Evolutionary conservation across 352 stramenopile genomes (phyloP).

Genomic region (Phytopythium vexans): DNA sequence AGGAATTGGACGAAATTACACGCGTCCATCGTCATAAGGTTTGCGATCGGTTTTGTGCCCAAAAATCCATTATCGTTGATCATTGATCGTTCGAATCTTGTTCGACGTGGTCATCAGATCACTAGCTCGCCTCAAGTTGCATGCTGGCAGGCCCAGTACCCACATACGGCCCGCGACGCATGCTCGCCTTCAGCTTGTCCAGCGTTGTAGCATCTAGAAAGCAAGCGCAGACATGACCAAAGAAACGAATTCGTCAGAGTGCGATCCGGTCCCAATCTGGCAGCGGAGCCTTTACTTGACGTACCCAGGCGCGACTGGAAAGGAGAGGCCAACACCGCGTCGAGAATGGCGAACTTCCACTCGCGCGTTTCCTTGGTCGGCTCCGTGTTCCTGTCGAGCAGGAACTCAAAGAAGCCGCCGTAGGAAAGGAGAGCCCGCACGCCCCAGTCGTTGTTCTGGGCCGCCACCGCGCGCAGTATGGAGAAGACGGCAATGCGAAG

Average conservation of each 20-base stretch:
- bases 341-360: conserved; percentile 88
- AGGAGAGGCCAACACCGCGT: conserved; percentile 66
- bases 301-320: conserved; percentile 58
- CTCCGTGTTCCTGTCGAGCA: conserved; percentile 78
- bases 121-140: conserved; percentile 61
- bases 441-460: conserved; percentile 79
- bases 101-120: too few relatives aligned
- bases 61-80: too few relatives aligned
- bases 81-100: too few relatives aligned
- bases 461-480: conserved; percentile 72
- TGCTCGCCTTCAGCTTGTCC: conserved; percentile 50
- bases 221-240: too few relatives aligned
- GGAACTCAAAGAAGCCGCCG: conserved; percentile 83
- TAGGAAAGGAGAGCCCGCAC: conserved; percentile 63
- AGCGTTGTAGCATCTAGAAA: conserved; percentile 40
- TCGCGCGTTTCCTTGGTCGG: conserved; percentile 81
- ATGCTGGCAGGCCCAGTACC: conserved; percentile 39
- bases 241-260: not conserved
- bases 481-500: conserved; percentile 73
- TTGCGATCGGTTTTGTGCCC: not conserved
- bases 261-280: not conserved
- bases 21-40: not conserved
- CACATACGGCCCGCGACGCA: conserved; percentile 64
- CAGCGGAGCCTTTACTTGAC: conserved; percentile 7
- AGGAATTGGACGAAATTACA: not conserved